Percentiles rank a stretch among this genome's conserved stretches.
Conservation (phyloP, 2,329 filamentous ascomycete genomes). For the Talaromyces funiculosus region DNA sequence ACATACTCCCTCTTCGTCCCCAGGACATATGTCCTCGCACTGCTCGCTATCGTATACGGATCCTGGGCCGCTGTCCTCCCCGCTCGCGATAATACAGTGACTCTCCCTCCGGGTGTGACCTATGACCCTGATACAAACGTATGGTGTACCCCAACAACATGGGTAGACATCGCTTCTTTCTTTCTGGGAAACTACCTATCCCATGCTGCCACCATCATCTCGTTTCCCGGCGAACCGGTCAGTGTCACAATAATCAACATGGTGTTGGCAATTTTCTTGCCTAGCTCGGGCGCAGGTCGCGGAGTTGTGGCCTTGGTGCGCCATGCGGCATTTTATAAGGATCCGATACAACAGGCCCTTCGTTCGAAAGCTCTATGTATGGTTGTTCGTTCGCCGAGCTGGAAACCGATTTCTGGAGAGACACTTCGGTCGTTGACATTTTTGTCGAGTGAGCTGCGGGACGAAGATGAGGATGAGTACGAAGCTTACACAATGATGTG, state of each 20-base stretch:
- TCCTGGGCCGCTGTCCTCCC: background rate
- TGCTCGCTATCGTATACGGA: background rate
- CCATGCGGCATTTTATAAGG: conserved; percentile 15
- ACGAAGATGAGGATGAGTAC: conserved; percentile 14
- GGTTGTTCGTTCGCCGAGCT: conserved; percentile 23
- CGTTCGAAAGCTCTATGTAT: conserved; percentile 25
- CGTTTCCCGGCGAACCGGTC: conserved; percentile 24
- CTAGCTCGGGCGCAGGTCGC: conserved; percentile 21
- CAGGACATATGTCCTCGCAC: background rate
- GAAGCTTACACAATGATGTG: background rate
- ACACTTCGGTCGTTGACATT: conserved; percentile 15
- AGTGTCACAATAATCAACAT: conserved; percentile 16
- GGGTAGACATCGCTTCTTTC: conserved; percentile 25
- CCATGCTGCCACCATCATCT: conserved; percentile 31
- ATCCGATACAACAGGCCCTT: conserved; percentile 22
- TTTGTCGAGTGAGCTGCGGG: background rate
- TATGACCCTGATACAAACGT: background rate
- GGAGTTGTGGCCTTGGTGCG: conserved; percentile 24
- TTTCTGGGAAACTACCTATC: conserved; percentile 33
- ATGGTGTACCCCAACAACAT: conserved; percentile 10
- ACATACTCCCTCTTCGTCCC: background rate
- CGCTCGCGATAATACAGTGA: background rate
- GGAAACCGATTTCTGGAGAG: conserved; percentile 20
- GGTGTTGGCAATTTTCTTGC: conserved; percentile 23
- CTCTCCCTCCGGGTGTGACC: background rate